A percentile compares a stretch with the other conserved stretches of the same genome.
phyloP scores from a whole-genome alignment of 2,329 filamentous ascomycete genomes.

The Ceratocystis lukuohia region DNA sequence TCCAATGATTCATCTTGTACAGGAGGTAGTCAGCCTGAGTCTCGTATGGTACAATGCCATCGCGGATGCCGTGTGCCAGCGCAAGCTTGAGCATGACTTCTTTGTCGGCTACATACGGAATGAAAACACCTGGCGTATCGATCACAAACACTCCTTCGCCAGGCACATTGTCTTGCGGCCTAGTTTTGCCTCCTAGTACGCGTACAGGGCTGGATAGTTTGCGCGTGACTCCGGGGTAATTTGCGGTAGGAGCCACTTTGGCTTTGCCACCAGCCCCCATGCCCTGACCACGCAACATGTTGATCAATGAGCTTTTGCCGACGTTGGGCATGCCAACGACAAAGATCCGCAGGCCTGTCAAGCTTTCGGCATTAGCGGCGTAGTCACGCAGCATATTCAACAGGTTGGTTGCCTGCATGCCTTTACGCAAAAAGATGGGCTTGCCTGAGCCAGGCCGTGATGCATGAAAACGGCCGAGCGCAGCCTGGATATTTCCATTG shows the following conservation, averaged over 20 bases:
- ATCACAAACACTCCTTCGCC: conserved; percentile 64
- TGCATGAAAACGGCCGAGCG: conserved; percentile 24
- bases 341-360: conserved; percentile 75
- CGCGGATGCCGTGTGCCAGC: conserved; percentile 79
- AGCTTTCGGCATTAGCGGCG: conserved; percentile 31
- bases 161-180: conserved; percentile 25
- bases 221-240: conserved; percentile 78
- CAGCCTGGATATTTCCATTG: conserved; percentile 25
- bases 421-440: conserved; percentile 33
- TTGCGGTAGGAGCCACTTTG: conserved; percentile 71
- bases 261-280: conserved; percentile 28
- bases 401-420: not conserved
- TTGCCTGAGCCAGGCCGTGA: conserved; percentile 9
- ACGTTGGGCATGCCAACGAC: conserved; percentile 97
- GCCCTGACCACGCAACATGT: conserved; percentile 61
- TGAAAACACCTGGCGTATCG: conserved; percentile 90
- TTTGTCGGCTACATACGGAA: conserved; percentile 74
- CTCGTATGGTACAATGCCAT: conserved; percentile 64
- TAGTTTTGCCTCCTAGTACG: conserved; percentile 37
- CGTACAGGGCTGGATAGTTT: conserved; percentile 75
- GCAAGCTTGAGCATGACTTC: conserved; percentile 93
- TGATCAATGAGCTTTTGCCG: conserved; percentile 89
- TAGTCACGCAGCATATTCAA: conserved; percentile 26
- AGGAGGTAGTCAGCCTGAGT: conserved; percentile 84
- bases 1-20: conserved; percentile 61